Base-by-base conservation (phyloP, 768 basidiomycete species). In the Cyclocybe cylindracea region DNA sequence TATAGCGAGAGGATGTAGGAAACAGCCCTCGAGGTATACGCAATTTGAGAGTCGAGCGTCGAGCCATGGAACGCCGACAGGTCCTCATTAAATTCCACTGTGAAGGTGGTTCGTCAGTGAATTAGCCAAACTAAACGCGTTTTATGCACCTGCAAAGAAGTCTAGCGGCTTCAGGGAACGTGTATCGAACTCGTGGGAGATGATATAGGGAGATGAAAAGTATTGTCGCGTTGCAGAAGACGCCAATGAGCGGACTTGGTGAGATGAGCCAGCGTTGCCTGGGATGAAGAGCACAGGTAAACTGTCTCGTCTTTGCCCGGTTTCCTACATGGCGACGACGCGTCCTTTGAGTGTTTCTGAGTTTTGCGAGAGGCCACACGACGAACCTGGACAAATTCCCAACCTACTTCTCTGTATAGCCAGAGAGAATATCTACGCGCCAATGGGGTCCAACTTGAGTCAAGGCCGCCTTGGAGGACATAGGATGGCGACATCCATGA, bases 61-160 rank as follows among this genome's bases (percentile, higher is more conserved):
- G 87, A 79, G 0, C 92, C 92, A 70, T 98, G 93, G 60, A 98
- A 91, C 0, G 97, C 97, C 7, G 94, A 94, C 33, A 98, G 82
- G 61, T 98, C 97, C 69, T 98, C 97, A 62, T 98, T 97, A 75
- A 94, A 95, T 64, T 98, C 95, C 61, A 93, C 94, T 91, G 60
- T 10, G 46, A 54, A 46, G 16, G 19, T 19, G 14, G 39, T 29
- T 24, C 6, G 11, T n/a, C 29, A 32, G 36, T n/a, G 24, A 24
- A 9, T 9, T 34, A 35, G 37, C n/a, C 2, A 10, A 34, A 10
- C 11, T 39, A 14, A 13, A 9, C n/a, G 31, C 33, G 18, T 29
- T 19, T 13, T 19, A 51, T 67, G 33, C 53, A 92, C 94, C 84
- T 13, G 96, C 80, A 65, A 88, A 99, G 62, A 98, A 83, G 68